A percentile compares a stretch with the other conserved stretches of the same genome.
Conservation (phyloP, 805 yeast species). For the Candida sphagnicola region DNA sequence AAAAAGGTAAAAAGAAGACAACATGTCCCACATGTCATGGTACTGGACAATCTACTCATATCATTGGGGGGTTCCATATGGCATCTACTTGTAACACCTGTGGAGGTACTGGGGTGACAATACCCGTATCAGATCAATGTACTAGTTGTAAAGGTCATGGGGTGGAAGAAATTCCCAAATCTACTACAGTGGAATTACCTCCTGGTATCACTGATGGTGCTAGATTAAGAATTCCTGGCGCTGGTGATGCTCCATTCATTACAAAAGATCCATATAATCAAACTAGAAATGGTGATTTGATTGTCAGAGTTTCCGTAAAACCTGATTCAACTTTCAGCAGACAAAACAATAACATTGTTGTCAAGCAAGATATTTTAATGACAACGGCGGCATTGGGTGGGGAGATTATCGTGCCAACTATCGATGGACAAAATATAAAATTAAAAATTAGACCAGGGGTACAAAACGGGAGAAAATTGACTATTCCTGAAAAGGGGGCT, state of each 20-base stretch:
- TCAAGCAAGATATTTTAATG: constrained; percentile 70
- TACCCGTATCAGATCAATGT: constrained; percentile 70
- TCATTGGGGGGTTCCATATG: constrained; percentile 94
- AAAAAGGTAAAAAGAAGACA: constrained; percentile 64
- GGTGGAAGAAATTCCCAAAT: constrained; percentile 60
- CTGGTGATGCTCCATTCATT: constrained; percentile 83
- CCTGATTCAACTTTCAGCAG: constrained; percentile 72
- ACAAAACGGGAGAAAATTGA: constrained; percentile 66
- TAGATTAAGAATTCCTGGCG: constrained; percentile 76
- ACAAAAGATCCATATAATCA: constrained; percentile 68
- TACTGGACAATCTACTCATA: constrained; percentile 83
- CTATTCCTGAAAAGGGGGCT: constrained; percentile 83
- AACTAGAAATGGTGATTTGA: constrained; percentile 80
- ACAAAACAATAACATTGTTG: constrained; percentile 60
- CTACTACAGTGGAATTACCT: constrained; percentile 82
- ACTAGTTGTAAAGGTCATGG: constrained; percentile 86
- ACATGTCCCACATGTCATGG: constrained; percentile 91
- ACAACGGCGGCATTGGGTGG: constrained; percentile 98
- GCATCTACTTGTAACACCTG: constrained; percentile 87
- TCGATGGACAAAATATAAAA: constrained; percentile 73
- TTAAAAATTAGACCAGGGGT: constrained; percentile 83
- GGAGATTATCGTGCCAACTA: constrained; percentile 81
- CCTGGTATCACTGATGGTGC: constrained; percentile 86
- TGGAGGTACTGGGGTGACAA: constrained; percentile 81
- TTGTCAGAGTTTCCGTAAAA: constrained; percentile 72